Base-by-base conservation (phyloP, 495 filamentous ascomycete genomes). In the Cercophora sp. region DNA sequence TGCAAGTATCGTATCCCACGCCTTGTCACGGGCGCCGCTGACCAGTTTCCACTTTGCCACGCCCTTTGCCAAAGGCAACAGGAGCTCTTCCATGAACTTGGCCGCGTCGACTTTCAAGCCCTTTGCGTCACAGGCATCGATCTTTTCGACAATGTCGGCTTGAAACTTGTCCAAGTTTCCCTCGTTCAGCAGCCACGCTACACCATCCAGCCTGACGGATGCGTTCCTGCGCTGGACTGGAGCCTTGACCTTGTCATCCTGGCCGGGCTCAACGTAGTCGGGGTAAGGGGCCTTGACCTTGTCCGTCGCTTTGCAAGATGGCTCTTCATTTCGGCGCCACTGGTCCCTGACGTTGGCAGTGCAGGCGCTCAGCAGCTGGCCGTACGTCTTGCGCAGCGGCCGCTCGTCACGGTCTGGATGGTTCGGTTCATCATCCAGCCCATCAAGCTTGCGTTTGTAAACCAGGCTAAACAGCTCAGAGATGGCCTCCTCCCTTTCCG, bases 31-130 rank as follows among this genome's bases (percentile, higher is more conserved):
- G 6, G 23, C 18, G 1, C 13, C 44, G 11, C 9, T 15, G 5
- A 23, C 20, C 9, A 8, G 15, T n/a, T 45, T 54, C 15, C 36
- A 23, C 16, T 46, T 55, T 5, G 11, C 8, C 20, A 59, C 34
- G 3, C 42, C 32, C 22, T 19, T 46, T 4, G 48, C 32, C 35
- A 55, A 31, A 4, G 53, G 54, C 1, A 31, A 26, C 6, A 52
- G 34, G 23, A 62, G 43, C 13, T 37, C 27, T 6, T 20, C 5
- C 16, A 48, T 27, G 34, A 65, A 47, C 18, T 56, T 53, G 13
- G 36, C 23, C 3, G 58, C 44, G 2, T 42, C 24, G 15, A 31
- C 25, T 15, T 50, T 27, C 26, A 64, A 26, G 5, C n/a, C n/a
- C n/a, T n/a, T n/a, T n/a, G 18, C 36, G 5, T 49, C 34, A n/a